Evolutionary conservation across 306 rosid species (phyloP), one percentile per base, ranked within the genome.

Genomic region (Rubus idaeus): DNA sequence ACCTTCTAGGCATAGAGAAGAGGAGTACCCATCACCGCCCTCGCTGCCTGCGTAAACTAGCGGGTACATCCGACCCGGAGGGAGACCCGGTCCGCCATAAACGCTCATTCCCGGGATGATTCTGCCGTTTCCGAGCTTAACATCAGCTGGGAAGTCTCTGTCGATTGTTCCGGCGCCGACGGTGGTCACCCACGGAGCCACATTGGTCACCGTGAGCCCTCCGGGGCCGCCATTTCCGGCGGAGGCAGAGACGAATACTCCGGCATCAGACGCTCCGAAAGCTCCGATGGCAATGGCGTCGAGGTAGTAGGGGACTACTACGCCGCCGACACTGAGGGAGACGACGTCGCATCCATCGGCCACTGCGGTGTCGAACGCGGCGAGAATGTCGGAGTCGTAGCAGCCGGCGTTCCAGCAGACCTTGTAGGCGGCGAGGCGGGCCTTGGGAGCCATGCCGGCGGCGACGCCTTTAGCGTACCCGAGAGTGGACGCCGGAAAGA

Each of bases 91-190:
- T 4, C 97, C 98, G 9, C 89, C 90, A 5, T 93, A 91, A 13
- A 93, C 74, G 75, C 98, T 84, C 42, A 82, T 84, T 0, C 98
- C 98, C 0, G 81, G 84, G 10, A 93, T 75, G 17, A 51, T 60
- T 72, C 76, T 87, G 4, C 92, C 91, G 17, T 93, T 88, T 8
- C 97, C 98, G 47, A 93, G 97, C 89, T 78, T 88, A 17, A 93
- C 98, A 70, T 88, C 73, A 5, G 98, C 97, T 0, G 98, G 98
- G 4, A 93, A 93, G 81, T 93, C 96, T 39, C 98, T 75, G 12
- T 93, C 98, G 12, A 93, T 89, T 0, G 98, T 91, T n/a, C 98
- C 98, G 2, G 98, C 98, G 44, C 98, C 98, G 0, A 93, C 98
- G 0, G 97, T 89, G 10, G 97, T 90, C 0, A 93, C 95, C 98